Base-by-base conservation (phyloP, 2,329 filamentous ascomycete genomes). In the Diaporthe eres region DNA sequence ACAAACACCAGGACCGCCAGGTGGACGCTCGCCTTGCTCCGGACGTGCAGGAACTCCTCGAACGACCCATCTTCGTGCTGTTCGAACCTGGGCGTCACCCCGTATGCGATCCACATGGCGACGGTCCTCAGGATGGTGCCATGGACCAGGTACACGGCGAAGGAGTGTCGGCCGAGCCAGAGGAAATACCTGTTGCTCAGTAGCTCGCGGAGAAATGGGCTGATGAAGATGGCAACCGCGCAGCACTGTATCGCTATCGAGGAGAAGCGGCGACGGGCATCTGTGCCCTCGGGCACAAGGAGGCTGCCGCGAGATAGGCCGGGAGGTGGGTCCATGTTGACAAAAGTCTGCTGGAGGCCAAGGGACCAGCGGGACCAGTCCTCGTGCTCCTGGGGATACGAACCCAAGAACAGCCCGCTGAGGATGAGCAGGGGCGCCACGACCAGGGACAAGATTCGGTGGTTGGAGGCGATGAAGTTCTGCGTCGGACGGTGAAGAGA, bases 141-240 rank as follows among this genome's bases (percentile, higher is more conserved):
- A 79, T 90, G 88, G 13, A 86, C 84, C 17, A 90, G 85, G 78
- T 90, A 90, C 6, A 90, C 88, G 34, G 88, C 88, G 76, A 90
- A 90, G 72, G 86, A 88, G 80, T 89, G 88, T 76, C 86, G 85
- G n/a, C 88, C 88, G 4, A 90, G 82, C 87, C 87, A 90, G 75
- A 89, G 86, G 49, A 90, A 86, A 3, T 87, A 78, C 39, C 85
- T 84, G 80, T 87, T 88, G 6, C 87, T 87, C 34, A 90, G 85
- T 28, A 88, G 83, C 37, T 84, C 83, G 78, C 89, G 88, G 10
- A 88, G 82, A 7, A 83, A 80, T 0, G 87, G 87, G 2, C 87
- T 88, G 22, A 90, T 81, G 81, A 86, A 88, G 74, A 90, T 86
- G 34, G 87, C 87, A n/a, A 88, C 80, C 63, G 88, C 86, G 72